Evolutionary conservation across 495 filamentous ascomycete species (phyloP).

Genomic region (Beverwykella pulmonaria): DNA sequence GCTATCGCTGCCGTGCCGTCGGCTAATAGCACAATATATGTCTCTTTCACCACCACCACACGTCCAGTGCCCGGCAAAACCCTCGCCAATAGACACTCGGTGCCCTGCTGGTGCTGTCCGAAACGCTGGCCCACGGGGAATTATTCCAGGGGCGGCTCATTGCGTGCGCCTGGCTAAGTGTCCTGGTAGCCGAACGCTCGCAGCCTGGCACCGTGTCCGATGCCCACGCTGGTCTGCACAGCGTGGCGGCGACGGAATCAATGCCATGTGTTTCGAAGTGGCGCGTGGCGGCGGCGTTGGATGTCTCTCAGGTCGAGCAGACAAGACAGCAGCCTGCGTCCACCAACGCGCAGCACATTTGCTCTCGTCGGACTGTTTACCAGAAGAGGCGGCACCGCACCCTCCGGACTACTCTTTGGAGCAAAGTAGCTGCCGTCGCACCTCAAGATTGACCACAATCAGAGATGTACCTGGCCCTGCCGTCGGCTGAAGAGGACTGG

Average conservation of each 20-base stretch:
- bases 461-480: conserved; percentile 34
- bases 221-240: conserved; percentile 11
- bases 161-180: conserved; percentile 22
- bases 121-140: conserved; percentile 35
- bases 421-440: conserved; percentile 12
- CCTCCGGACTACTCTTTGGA: conserved; percentile 23
- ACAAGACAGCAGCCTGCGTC: neutral
- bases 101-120: conserved; percentile 8
- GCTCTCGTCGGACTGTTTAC: conserved; percentile 18
- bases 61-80: conserved; percentile 10
- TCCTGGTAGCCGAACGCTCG: conserved; percentile 12
- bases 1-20: conserved; percentile 34
- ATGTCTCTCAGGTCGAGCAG: neutral
- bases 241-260: conserved; percentile 9
- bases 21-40: conserved; percentile 36
- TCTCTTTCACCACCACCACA: neutral
- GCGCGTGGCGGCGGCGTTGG: neutral
- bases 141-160: conserved; percentile 13
- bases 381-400: conserved; percentile 18
- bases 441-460: conserved; percentile 29
- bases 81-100: conserved; percentile 8
- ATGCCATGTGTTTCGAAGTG: conserved; percentile 12
- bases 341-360: neutral
- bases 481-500: conserved; percentile 28
- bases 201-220: neutral